Evolutionary conservation across 2,329 filamentous ascomycete species (phyloP).

Genomic region (Beauveria sp.): DNA sequence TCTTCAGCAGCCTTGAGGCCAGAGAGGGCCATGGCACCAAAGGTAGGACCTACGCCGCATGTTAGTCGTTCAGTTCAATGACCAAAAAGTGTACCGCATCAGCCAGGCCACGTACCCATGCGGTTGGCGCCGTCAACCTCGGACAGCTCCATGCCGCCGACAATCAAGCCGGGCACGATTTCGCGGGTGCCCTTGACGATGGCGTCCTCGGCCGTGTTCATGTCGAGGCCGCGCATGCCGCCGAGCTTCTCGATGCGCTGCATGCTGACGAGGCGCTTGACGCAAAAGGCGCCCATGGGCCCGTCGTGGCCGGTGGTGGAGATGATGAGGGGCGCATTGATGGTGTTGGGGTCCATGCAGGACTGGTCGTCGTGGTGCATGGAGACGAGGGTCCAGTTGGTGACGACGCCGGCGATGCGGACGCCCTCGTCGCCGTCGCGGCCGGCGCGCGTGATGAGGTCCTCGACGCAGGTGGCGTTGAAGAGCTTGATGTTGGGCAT

Average conservation of each 20-base stretch:
- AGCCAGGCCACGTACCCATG: constrained; percentile 53
- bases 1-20: constrained; percentile 91
- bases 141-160: constrained; percentile 90
- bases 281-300: constrained; percentile 83
- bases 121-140: constrained; percentile 87
- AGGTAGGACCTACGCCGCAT: constrained; percentile 52
- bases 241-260: constrained; percentile 73
- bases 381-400: constrained; percentile 89
- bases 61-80: constrained; percentile 34
- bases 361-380: constrained; percentile 84
- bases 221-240: constrained; percentile 89
- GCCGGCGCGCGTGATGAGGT: constrained; percentile 73
- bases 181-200: constrained; percentile 90
- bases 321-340: constrained; percentile 84
- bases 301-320: constrained; percentile 87
- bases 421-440: constrained; percentile 42
- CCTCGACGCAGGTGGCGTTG: constrained; percentile 89
- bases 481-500: constrained; percentile 94
- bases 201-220: constrained; percentile 84
- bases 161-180: constrained; percentile 77
- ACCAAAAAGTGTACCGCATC: neutral
- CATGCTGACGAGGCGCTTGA: constrained; percentile 89
- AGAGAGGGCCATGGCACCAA: constrained; percentile 80
- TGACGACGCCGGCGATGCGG: constrained; percentile 80
- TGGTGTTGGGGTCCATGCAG: constrained; percentile 97